Percentiles rank a stretch among this genome's conserved stretches.
Evolutionary conservation across 768 basidiomycete genomes (phyloP).

Genomic region (Candolleomyces aberdarensis): DNA sequence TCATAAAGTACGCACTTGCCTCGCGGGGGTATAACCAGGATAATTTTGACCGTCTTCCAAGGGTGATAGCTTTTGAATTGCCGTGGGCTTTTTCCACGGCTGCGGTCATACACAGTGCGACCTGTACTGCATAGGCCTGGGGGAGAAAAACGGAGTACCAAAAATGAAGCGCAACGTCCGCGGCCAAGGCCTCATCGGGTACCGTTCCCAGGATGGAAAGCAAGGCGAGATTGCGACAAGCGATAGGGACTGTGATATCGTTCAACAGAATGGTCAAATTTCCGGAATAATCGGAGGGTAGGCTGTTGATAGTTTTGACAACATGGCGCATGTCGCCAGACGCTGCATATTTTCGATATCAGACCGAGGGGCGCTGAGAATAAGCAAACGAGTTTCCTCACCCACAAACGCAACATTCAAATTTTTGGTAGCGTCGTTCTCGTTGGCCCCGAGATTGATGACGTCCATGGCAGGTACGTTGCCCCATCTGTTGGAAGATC

Average conservation of each 20-base stretch:
- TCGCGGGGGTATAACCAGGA: background rate
- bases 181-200: slow-evolving; percentile 25
- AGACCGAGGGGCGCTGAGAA: background rate
- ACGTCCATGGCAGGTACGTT: background rate
- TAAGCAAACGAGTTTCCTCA: background rate
- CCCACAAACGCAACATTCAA: background rate
- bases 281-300: slow-evolving; percentile 16
- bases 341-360: background rate
- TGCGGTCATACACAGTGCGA: background rate
- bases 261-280: slow-evolving; percentile 34
- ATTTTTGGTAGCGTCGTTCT: background rate
- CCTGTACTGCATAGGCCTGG: background rate
- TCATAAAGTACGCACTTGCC: background rate
- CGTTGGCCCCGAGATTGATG: slow-evolving; percentile 1
- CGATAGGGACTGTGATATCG: slow-evolving; percentile 23
- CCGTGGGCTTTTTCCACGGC: background rate
- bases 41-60: background rate
- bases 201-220: slow-evolving; percentile 32
- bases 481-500: background rate
- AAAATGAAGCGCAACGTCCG: slow-evolving; percentile 40
- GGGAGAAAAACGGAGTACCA: slow-evolving; percentile 32
- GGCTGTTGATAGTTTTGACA: slow-evolving; percentile 1
- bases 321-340: slow-evolving; percentile 2
- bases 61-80: background rate
- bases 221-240: slow-evolving; percentile 34